Evolutionary conservation across 441 rosid genomes (phyloP).

Genomic region (Mallotus japonicus): DNA sequence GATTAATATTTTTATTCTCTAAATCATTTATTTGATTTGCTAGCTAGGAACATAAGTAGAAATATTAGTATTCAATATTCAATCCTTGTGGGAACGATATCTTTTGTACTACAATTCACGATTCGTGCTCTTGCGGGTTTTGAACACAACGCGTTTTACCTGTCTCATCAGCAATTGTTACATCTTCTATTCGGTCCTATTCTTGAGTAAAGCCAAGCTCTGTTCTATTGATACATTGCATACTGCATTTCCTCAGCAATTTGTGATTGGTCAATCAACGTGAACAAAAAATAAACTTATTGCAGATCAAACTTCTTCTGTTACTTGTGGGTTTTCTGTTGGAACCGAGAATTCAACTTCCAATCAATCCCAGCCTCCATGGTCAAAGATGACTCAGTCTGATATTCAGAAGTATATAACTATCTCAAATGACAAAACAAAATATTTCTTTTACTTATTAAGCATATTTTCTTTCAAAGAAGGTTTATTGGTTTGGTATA

Average conservation of each 20-base stretch:
- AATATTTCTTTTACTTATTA: too few relatives aligned
- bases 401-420: constrained; percentile 78
- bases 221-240: constrained; percentile 38
- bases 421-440: too few relatives aligned
- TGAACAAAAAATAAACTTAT: constrained; percentile 38
- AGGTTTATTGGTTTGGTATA: constrained; percentile 3
- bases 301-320: constrained; percentile 35
- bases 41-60: too few relatives aligned
- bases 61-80: too few relatives aligned
- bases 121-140: too few relatives aligned
- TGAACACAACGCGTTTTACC: constrained; percentile 33
- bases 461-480: neutral
- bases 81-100: too few relatives aligned
- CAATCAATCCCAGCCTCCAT: constrained; percentile 55
- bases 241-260: constrained; percentile 48
- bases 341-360: constrained; percentile 53
- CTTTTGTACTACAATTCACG: too few relatives aligned
- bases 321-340: constrained; percentile 46
- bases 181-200: constrained; percentile 43
- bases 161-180: constrained; percentile 41
- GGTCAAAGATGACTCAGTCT: constrained; percentile 87
- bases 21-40: too few relatives aligned
- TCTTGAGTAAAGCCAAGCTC: constrained; percentile 44
- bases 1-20: too few relatives aligned
- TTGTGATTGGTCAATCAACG: constrained; percentile 42